A percentile compares a stretch with the other conserved stretches of the same genome.
Evolutionary conservation across 805 yeast species (phyloP).

Genomic region (Candida ipomoeae): DNA sequence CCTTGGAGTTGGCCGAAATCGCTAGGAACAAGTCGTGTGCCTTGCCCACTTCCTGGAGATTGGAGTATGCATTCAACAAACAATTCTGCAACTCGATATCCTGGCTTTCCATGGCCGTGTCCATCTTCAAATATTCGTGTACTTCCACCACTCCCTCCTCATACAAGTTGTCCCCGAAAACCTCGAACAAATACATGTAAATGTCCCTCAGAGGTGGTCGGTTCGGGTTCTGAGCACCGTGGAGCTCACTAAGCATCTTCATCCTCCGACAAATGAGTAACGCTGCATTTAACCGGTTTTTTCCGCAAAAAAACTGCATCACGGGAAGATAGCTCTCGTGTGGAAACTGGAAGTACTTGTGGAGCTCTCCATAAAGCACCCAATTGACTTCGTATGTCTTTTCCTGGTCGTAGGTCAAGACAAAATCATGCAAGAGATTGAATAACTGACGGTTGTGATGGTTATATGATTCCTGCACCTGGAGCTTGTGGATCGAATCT

Average conservation of each 20-base stretch:
- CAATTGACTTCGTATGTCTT: conserved; percentile 45
- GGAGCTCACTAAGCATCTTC: conserved; percentile 51
- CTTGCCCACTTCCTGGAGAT: conserved; percentile 51
- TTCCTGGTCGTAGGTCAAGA: conserved; percentile 27
- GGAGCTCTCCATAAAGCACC: conserved; percentile 55
- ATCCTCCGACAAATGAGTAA: conserved; percentile 58
- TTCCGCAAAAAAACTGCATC: conserved; percentile 51
- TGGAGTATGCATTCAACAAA: conserved; percentile 59
- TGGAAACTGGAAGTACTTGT: conserved; percentile 54
- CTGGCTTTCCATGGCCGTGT: conserved; percentile 44
- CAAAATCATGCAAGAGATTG: conserved; percentile 27
- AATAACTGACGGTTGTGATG: conserved; percentile 27
- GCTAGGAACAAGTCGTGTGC: conserved; percentile 59
- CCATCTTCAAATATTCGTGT: conserved; percentile 63
- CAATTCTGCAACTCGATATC: conserved; percentile 58
- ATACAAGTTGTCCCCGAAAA: conserved; percentile 56
- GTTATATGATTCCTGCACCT: conserved; percentile 22
- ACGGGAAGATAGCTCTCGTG: conserved; percentile 55
- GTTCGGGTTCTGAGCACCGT: conserved; percentile 28
- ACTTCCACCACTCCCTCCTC: conserved; percentile 64
- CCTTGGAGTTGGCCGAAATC: conserved; percentile 49
- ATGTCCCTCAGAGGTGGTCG: conserved; percentile 36
- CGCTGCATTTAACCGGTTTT: conserved; percentile 58
- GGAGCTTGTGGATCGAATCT: conserved; percentile 27
- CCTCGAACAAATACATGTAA: conserved; percentile 55